These are phyloP conservation scores for Fusarium udum DNA, from an alignment of 2,329 filamentous ascomycete genomes.

Conservation along the genomic window DNA sequence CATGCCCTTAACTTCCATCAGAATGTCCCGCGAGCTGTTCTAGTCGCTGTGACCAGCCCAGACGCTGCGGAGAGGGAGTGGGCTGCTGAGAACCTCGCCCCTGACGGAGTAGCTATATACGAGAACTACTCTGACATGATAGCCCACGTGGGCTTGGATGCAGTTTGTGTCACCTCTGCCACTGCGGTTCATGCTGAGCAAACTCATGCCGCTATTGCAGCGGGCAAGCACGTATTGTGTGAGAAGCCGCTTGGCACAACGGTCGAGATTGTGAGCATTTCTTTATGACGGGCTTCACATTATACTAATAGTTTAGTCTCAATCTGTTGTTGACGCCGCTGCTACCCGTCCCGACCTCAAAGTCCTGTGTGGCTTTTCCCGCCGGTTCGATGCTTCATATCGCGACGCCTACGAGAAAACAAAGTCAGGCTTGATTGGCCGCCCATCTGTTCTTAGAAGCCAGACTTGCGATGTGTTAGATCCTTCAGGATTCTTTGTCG, in stretches of 20 bases:
- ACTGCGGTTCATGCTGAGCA: constrained; percentile 67
- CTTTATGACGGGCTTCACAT: background rate
- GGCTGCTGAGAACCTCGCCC: constrained; percentile 55
- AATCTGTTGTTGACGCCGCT: constrained; percentile 23
- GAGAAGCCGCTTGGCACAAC: constrained; percentile 69
- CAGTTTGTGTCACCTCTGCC: constrained; percentile 53
- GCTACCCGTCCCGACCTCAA: constrained; percentile 64
- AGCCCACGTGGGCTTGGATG: constrained; percentile 49
- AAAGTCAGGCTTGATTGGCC: constrained; percentile 64
- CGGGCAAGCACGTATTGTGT: constrained; percentile 65
- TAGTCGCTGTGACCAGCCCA: constrained; percentile 60
- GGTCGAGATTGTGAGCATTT: constrained; percentile 37
- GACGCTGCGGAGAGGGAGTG: constrained; percentile 56
- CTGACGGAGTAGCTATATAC: constrained; percentile 56
- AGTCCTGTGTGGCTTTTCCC: constrained; percentile 58
- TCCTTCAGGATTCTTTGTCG: constrained; percentile 72
- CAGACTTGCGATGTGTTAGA: constrained; percentile 76
- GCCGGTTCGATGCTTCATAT: constrained; percentile 56
- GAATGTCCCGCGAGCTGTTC: constrained; percentile 56
- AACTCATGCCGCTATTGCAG: constrained; percentile 64
- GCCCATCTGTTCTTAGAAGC: constrained; percentile 67
- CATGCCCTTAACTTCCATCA: constrained; percentile 60
- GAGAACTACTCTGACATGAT: constrained; percentile 59
- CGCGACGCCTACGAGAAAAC: constrained; percentile 65
- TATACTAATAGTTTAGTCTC: background rate